Conservation (phyloP, 495 filamentous ascomycete species). For the Aspergillus campestris region DNA sequence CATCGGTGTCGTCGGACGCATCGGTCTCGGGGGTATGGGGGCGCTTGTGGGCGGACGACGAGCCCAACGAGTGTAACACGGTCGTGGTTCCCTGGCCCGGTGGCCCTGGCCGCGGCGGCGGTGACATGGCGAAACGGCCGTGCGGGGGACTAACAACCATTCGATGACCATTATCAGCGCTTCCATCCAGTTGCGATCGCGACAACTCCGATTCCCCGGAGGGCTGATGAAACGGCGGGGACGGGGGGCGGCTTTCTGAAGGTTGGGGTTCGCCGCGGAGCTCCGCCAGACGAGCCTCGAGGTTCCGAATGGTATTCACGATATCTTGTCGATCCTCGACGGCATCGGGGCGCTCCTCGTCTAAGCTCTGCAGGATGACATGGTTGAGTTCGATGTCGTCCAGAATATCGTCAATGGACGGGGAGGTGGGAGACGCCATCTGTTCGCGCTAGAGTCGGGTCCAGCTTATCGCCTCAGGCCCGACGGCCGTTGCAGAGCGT, state of each 20-base stretch:
- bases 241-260: neutral
- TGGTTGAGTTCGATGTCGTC: constrained; percentile 31
- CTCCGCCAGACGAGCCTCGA: constrained; percentile 15
- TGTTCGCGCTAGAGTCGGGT: neutral
- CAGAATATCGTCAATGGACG: constrained; percentile 18
- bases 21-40: neutral
- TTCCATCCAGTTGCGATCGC: constrained; percentile 12
- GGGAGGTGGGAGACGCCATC: constrained; percentile 10
- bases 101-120: neutral
- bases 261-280: constrained; percentile 6
- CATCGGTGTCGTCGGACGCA: constrained; percentile 5
- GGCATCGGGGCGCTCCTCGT: constrained; percentile 21
- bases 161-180: neutral
- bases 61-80: neutral
- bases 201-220: neutral
- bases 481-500: neutral
- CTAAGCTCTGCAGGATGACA: constrained; percentile 31
- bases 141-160: constrained; percentile 1
- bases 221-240: neutral
- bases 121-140: constrained; percentile 1
- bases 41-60: constrained; percentile 9
- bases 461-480: neutral
- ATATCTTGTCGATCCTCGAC: constrained; percentile 17
- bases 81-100: neutral
- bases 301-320: constrained; percentile 9